A percentile compares a stretch with the other conserved stretches of the same genome.
Conservation (phyloP, 1,139 yeast genomes). For the Sugiyamaella japonica region DNA sequence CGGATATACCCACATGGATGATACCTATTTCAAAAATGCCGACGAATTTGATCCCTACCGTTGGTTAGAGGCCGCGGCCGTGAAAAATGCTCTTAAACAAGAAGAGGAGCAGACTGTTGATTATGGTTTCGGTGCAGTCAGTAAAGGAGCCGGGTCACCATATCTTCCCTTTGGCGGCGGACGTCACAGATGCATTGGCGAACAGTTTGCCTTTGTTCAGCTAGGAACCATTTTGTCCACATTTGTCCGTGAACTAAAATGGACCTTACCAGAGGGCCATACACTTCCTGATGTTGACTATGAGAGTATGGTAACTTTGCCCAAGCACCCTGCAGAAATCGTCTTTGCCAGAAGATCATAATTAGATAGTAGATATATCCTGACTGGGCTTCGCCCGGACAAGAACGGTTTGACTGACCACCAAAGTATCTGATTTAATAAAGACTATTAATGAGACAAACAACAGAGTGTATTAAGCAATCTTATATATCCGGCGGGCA, state of each 20-base stretch:
- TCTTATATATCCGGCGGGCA: constrained; percentile 34
- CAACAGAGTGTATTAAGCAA: constrained; percentile 22
- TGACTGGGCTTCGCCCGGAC: constrained; percentile 7
- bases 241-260: constrained; percentile 71
- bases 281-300: constrained; percentile 78
- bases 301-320: constrained; percentile 92
- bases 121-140: constrained; percentile 93
- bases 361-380: not conserved
- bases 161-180: constrained; percentile 99
- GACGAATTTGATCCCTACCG: constrained; percentile 75
- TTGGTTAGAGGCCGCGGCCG: constrained; percentile 63
- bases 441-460: not conserved
- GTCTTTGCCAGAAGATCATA: constrained; percentile 53
- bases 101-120: constrained; percentile 63
- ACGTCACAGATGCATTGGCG: constrained; percentile 99
- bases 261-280: constrained; percentile 62
- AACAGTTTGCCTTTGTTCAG: constrained; percentile 95
- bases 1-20: constrained; percentile 81
- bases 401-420: not conserved
- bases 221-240: constrained; percentile 82
- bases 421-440: not conserved
- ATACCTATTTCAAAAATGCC: constrained; percentile 72
- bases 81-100: constrained; percentile 38
- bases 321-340: constrained; percentile 74
- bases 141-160: constrained; percentile 94